phyloP scores from a whole-genome alignment of 495 filamentous ascomycete species.

The Podospora fimiseda region DNA sequence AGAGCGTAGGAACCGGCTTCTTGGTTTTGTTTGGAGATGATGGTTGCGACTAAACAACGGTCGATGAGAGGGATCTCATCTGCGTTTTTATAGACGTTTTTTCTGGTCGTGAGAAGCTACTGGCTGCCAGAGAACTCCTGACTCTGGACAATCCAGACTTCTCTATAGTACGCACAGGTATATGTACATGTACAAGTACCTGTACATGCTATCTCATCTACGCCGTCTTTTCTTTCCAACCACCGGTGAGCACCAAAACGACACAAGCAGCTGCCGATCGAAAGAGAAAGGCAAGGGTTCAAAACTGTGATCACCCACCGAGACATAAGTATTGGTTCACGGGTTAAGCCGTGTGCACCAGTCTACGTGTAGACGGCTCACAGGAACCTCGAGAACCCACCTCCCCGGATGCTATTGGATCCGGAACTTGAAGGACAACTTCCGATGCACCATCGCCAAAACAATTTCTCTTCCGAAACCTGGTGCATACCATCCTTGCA shows the following conservation, averaged over 20 bases:
- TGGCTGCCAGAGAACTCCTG: no score
- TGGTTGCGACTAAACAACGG: no score
- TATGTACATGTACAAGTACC: not conserved
- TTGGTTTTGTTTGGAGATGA: no score
- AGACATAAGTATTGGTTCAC: not conserved
- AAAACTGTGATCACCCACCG: no score
- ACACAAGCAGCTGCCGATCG: not conserved
- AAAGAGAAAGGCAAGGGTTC: not conserved
- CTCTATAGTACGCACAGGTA: no score
- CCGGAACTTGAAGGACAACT: not conserved
- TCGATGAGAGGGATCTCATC: no score
- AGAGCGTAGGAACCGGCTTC: no score
- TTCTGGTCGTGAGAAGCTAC: no score
- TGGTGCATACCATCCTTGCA: not conserved
- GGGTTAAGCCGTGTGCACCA: no score
- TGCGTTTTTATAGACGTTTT: no score
- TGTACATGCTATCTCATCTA: not conserved
- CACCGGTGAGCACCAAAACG: not conserved
- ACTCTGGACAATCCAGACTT: no score
- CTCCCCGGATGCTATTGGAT: constrained; percentile 1
- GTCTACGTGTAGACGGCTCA: no score
- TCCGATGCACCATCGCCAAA: not conserved
- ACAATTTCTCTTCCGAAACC: not conserved
- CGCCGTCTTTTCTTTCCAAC: not conserved
- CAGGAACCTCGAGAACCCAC: not conserved